Conservation (phyloP, 148 eudicot species). For the Nyssa sinensis region DNA sequence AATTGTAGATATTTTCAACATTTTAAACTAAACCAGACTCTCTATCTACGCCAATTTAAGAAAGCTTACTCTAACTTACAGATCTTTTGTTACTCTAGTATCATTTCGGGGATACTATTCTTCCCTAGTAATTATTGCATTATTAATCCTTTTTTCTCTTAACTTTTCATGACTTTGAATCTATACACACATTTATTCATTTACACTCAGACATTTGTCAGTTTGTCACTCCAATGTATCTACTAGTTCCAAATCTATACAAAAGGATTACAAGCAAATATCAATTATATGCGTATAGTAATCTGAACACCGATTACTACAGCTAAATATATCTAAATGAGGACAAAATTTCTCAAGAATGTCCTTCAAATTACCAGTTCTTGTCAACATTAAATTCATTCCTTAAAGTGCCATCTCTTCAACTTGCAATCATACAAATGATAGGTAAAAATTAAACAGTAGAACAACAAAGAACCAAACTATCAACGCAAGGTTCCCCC, state of each 20-base stretch:
- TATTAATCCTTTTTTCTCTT: background rate
- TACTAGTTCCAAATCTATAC: background rate
- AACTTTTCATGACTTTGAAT: background rate
- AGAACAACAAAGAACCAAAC: conserved; percentile 1
- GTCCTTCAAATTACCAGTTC: background rate
- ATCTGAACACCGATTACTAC: background rate
- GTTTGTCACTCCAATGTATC: background rate
- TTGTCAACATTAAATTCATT: background rate
- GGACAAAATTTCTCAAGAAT: background rate
- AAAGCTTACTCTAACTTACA: no score
- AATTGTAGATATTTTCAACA: background rate
- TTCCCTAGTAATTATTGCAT: background rate
- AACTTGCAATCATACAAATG: background rate
- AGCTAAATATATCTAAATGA: no score
- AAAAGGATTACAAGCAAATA: background rate
- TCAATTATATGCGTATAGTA: background rate
- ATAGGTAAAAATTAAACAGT: background rate
- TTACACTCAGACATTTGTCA: background rate
- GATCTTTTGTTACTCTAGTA: no score
- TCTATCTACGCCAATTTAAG: background rate
- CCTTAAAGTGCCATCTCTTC: background rate
- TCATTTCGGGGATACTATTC: no score
- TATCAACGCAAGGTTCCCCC: background rate
- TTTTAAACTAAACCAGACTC: background rate
- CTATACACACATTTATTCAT: background rate